Conservation (phyloP, 306 rosid genomes). For the Dryas drummondii region DNA sequence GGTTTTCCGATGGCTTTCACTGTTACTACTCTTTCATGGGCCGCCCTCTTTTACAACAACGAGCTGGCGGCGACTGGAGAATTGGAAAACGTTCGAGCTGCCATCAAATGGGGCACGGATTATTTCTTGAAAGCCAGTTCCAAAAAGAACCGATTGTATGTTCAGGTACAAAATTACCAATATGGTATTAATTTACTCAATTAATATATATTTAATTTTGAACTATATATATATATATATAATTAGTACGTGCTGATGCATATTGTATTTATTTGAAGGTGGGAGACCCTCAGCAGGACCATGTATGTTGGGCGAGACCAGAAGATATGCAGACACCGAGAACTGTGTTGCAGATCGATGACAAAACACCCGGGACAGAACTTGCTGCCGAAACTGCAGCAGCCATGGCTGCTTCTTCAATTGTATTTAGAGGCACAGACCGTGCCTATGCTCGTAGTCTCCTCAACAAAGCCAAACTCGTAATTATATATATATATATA, state of each 20-base stretch:
- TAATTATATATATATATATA: too few species aligned
- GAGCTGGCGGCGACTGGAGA: slow-evolving; percentile 60
- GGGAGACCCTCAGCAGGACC: slow-evolving; percentile 77
- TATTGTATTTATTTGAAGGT: slow-evolving; percentile 37
- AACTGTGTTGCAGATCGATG: slow-evolving; percentile 55
- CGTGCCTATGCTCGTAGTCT: slow-evolving; percentile 61
- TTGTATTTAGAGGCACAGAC: slow-evolving; percentile 51
- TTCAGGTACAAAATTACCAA: slow-evolving; percentile 44
- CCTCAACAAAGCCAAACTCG: slow-evolving; percentile 89
- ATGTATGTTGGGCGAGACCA: slow-evolving; percentile 78
- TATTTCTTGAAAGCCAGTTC: slow-evolving; percentile 62
- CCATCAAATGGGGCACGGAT: slow-evolving; percentile 90
- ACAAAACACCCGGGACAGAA: slow-evolving; percentile 59
- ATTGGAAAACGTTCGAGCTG: slow-evolving; percentile 44
- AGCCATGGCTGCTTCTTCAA: slow-evolving; percentile 80
- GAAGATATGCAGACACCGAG: slow-evolving; percentile 76
- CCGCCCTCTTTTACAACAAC: slow-evolving; percentile 45
- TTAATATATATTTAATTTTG: background rate
- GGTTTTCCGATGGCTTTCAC: slow-evolving; percentile 98
- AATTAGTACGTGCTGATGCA: too few species aligned
- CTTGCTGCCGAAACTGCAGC: slow-evolving; percentile 93
- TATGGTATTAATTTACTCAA: too few species aligned
- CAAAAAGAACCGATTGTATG: slow-evolving; percentile 45
- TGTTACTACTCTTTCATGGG: slow-evolving; percentile 77
- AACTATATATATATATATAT: too few species aligned